These are phyloP conservation scores for Ascochyta viciae-villosae DNA, from an alignment of 2,329 filamentous ascomycete species.

Conservation along the genomic window DNA sequence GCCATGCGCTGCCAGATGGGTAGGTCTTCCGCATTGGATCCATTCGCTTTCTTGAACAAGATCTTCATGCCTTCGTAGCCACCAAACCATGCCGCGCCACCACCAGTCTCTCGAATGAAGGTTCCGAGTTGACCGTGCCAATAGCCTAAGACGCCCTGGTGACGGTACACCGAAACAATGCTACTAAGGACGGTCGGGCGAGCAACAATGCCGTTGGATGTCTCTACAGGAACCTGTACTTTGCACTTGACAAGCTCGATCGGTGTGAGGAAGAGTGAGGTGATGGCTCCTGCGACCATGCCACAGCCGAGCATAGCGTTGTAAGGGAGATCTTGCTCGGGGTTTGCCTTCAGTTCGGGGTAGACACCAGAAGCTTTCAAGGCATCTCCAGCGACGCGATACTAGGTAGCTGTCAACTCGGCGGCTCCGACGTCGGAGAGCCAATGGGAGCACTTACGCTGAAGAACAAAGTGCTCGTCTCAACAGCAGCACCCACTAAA, in stretches of 20 bases:
- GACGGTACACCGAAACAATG: constrained; percentile 79
- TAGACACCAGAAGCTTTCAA: constrained; percentile 67
- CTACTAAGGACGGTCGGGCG: constrained; percentile 72
- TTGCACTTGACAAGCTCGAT: constrained; percentile 98
- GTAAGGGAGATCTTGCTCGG: constrained; percentile 70
- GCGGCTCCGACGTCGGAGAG: not conserved
- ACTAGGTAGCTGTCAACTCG: constrained; percentile 46
- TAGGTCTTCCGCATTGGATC: constrained; percentile 61
- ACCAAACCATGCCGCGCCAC: constrained; percentile 91
- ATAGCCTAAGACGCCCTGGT: constrained; percentile 84
- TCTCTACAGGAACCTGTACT: constrained; percentile 77
- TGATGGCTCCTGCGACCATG: constrained; percentile 85
- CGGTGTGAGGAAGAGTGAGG: constrained; percentile 88
- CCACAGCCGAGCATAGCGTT: constrained; percentile 78
- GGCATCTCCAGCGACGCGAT: constrained; percentile 59
- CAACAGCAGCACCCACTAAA: constrained; percentile 86
- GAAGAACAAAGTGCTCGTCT: constrained; percentile 92
- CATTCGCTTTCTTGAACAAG: constrained; percentile 66
- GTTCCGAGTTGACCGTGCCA: constrained; percentile 97
- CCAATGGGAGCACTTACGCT: constrained; percentile 59
- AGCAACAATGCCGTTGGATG: constrained; percentile 50
- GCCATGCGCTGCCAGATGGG: constrained; percentile 87
- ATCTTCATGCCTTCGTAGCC: constrained; percentile 64
- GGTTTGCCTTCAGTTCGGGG: constrained; percentile 54
- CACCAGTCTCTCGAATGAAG: constrained; percentile 90